These are phyloP conservation scores for Xylaria sp. DNA, from an alignment of 2,329 filamentous ascomycete species.

Conservation along the genomic window DNA sequence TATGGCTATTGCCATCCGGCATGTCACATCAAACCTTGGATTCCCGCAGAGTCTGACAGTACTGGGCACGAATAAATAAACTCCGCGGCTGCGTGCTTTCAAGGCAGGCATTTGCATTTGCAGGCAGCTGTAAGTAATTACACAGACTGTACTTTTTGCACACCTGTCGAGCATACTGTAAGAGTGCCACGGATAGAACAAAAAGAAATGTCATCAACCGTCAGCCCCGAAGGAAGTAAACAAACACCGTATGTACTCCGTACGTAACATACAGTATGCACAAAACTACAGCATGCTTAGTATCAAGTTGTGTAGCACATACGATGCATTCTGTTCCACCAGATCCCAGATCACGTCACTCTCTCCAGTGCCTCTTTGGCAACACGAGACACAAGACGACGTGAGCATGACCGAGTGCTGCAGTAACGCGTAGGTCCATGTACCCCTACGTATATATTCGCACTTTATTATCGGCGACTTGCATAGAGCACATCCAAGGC, in stretches of 20 bases:
- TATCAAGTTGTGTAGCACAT: neutral
- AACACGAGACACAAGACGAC: slow-evolving; percentile 38
- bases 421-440: slow-evolving; percentile 40
- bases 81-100: neutral
- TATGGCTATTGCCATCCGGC: neutral
- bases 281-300: neutral
- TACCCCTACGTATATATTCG: slow-evolving; percentile 4
- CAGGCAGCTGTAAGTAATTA: neutral
- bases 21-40: neutral
- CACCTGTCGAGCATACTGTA: neutral
- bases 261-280: neutral
- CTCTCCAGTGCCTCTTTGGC: slow-evolving; percentile 24
- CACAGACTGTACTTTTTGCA: slow-evolving; percentile 1
- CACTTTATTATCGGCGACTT: slow-evolving; percentile 37
- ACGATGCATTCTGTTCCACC: slow-evolving; percentile 13
- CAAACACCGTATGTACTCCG: slow-evolving; percentile 26
- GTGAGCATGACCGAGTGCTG: slow-evolving; percentile 42
- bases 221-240: slow-evolving; percentile 25
- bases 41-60: neutral
- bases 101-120: slow-evolving; percentile 3
- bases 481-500: slow-evolving; percentile 25
- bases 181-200: neutral
- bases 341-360: slow-evolving; percentile 35
- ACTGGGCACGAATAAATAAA: neutral
- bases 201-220: slow-evolving; percentile 30